phyloP scores from a whole-genome alignment of 2,329 filamentous ascomycete genomes.

The Pestalotiopsis sp. region DNA sequence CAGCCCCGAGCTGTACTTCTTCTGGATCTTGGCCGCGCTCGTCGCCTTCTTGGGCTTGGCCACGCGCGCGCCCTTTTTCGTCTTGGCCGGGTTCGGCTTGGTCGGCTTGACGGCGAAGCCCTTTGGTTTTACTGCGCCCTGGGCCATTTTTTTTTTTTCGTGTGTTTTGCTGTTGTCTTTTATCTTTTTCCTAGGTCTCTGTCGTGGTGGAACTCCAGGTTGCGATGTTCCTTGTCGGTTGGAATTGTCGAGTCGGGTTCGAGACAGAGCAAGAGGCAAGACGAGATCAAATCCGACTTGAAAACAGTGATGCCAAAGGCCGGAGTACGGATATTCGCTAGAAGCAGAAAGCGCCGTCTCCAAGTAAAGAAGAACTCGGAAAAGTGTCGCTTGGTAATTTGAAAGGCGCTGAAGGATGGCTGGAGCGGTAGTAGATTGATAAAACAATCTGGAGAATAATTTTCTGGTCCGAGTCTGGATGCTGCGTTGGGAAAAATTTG shows the following conservation, averaged over 20 bases:
- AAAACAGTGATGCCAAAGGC: too few species aligned
- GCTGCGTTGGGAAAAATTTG: background rate
- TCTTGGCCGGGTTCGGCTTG: slow-evolving; percentile 47
- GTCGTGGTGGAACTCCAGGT: too few species aligned
- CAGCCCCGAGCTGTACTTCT: slow-evolving; percentile 57
- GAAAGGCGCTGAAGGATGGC: background rate
- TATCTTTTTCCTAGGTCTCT: background rate
- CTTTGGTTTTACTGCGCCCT: slow-evolving; percentile 1
- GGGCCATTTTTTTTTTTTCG: background rate
- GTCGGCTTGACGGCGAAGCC: slow-evolving; percentile 31
- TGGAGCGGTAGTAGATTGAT: background rate
- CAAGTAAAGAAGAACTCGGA: too few species aligned
- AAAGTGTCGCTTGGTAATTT: background rate
- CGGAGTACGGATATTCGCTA: too few species aligned
- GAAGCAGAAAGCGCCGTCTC: too few species aligned
- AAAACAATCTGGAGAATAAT: background rate
- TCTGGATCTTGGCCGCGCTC: slow-evolving; percentile 53
- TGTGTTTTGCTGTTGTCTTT: background rate
- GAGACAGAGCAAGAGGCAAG: too few species aligned
- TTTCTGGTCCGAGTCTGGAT: background rate
- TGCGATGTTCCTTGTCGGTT: too few species aligned
- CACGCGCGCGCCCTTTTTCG: slow-evolving; percentile 36
- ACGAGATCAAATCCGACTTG: too few species aligned
- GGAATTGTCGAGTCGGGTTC: too few species aligned
- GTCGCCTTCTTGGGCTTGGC: slow-evolving; percentile 28